Base-by-base conservation (phyloP, 306 rosid species). In the Dalbergia cultrata region DNA sequence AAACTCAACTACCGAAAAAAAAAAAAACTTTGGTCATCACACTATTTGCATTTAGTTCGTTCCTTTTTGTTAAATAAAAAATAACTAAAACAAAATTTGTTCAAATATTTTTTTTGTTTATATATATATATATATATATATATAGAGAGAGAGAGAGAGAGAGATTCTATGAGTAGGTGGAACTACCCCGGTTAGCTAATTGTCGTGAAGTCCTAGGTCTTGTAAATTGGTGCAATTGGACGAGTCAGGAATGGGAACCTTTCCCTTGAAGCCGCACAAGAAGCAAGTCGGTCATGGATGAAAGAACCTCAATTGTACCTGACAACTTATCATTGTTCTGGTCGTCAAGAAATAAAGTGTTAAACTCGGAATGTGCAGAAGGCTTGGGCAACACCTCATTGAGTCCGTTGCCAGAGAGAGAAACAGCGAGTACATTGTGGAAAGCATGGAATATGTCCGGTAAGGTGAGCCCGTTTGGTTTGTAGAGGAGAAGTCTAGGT, bases 231-330 rank as follows among this genome's bases (percentile, higher is more conserved):
- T 67, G 31, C 87, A 85, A 0, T 70, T 62, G 8, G 96, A 82
- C 13, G 87, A 61, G 63, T 89, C 89, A 0, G 93, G 93, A 41
- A 91, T 84, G 34, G 80, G 77, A 39, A 90, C 92, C 0, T 82
- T 91, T 91, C 74, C 81, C 80, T 0, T 87, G 90, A 13, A 91
- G 93, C 96, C 93, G 88, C 1, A 78, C 89, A 80, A 86, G 88
- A 72, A 11, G 41, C 77, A 87, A 77, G 60, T 74, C 74, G 43
- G 81, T 70, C 96, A 91, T 87, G 3, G 84, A 84, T 0, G 85
- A 59, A 13, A 91, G 58, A 11, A 89, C 84, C 3, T 85, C 87
- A 53, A 91, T 66, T 4, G 77, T 43, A 44, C 92, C 93, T 0
- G 93, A 89, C 0, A 91, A 58, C 41, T 92, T 92, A 18, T 9